These are phyloP conservation scores for Populus tremula DNA, from an alignment of 345 rosid genomes.

Conservation along the genomic window DNA sequence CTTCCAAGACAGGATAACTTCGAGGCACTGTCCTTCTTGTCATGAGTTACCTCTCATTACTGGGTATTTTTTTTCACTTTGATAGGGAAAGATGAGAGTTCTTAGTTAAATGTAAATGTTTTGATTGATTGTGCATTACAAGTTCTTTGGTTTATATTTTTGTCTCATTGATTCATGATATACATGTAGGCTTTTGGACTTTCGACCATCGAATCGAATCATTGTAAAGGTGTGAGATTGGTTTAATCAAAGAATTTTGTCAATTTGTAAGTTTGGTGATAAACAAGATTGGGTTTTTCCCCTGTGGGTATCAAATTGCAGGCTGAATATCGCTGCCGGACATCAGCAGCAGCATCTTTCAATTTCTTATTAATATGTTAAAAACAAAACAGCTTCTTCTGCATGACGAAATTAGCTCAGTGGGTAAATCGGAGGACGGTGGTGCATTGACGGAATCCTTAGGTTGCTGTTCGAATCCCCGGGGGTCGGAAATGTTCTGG, in stretches of 20 bases:
- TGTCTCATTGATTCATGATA: neutral
- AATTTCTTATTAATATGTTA: too few relatives aligned
- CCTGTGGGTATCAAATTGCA: neutral
- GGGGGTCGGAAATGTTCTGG: too few relatives aligned
- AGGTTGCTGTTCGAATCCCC: too few relatives aligned
- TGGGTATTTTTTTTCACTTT: constrained; percentile 7
- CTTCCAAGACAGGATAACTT: constrained; percentile 37
- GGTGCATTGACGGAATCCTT: too few relatives aligned
- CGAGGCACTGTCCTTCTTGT: neutral
- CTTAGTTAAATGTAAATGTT: constrained; percentile 34
- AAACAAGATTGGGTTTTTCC: neutral
- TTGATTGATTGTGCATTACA: constrained; percentile 33
- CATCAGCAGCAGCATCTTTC: too few relatives aligned
- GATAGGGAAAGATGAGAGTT: constrained; percentile 9
- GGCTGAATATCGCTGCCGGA: too few relatives aligned
- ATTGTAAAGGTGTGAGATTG: constrained; percentile 24
- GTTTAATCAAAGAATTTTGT: constrained; percentile 17
- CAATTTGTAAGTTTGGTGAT: neutral
- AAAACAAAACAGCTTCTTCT: too few relatives aligned
- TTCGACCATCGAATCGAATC: neutral
- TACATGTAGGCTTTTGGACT: constrained; percentile 3
- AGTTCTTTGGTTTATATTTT: constrained; percentile 17
- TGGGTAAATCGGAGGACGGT: too few relatives aligned
- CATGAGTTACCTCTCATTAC: constrained; percentile 15
- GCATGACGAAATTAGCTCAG: too few relatives aligned